Conservation (phyloP, 768 basidiomycete species). For the Mycena alexandri region DNA sequence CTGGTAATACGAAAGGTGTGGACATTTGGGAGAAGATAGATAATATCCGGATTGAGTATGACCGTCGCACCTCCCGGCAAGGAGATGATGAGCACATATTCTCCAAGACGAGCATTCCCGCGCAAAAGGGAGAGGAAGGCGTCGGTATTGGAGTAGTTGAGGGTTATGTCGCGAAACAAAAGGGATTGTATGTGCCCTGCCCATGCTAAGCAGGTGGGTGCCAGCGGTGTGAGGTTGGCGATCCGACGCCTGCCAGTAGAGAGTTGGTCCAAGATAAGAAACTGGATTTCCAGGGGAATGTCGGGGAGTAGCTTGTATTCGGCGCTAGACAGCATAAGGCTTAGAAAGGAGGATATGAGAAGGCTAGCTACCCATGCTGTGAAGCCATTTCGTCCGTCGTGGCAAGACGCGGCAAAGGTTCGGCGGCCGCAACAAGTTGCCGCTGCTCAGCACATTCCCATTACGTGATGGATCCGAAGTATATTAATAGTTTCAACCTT, state of each 20-base stretch:
- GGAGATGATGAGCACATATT: neutral
- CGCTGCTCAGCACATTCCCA: too few species aligned
- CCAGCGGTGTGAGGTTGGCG: neutral
- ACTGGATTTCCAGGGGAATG: slow-evolving; percentile 3
- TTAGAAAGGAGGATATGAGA: too few species aligned
- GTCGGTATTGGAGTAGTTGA: neutral
- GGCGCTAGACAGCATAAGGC: too few species aligned
- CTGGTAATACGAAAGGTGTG: neutral
- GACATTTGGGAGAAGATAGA: neutral
- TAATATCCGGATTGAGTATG: neutral
- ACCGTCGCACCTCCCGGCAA: too few species aligned
- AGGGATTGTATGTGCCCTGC: neutral
- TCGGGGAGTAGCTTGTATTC: neutral
- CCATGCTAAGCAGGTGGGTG: slow-evolving; percentile 1
- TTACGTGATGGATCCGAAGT: too few species aligned
- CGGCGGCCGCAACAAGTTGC: too few species aligned
- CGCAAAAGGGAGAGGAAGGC: neutral
- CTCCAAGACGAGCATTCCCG: neutral
- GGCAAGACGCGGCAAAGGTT: too few species aligned
- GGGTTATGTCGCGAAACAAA: neutral
- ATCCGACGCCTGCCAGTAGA: too few species aligned
- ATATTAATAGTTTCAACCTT: too few species aligned
- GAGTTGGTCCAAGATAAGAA: neutral
- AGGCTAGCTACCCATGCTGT: too few species aligned
- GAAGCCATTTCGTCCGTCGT: too few species aligned